These are phyloP conservation scores for Claviceps sorghi DNA, from an alignment of 2,329 filamentous ascomycete genomes.

Conservation along the genomic window DNA sequence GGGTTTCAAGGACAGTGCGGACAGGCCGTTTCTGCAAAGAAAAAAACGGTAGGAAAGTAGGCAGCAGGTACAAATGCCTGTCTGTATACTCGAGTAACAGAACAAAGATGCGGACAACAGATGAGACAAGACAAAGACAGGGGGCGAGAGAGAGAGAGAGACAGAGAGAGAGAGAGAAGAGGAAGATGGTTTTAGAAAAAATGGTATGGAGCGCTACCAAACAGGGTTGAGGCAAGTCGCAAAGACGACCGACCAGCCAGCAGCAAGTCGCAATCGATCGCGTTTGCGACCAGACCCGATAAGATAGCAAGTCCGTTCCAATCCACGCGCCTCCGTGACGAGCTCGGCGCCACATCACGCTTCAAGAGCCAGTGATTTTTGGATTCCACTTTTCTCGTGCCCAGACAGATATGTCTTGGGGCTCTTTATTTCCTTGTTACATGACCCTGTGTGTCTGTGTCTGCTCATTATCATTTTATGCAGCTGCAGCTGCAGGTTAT, in stretches of 20 bases:
- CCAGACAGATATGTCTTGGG: too few species aligned
- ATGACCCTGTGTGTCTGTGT: too few species aligned
- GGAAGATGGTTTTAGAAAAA: neutral
- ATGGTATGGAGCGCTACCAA: neutral
- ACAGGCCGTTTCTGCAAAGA: neutral
- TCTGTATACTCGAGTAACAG: too few species aligned
- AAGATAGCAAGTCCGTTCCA: neutral
- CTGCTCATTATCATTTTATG: too few species aligned
- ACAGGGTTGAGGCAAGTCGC: neutral
- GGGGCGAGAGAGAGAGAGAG: too few species aligned
- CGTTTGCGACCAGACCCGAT: neutral
- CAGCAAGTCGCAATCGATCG: neutral
- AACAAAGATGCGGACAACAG: too few species aligned
- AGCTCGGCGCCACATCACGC: neutral
- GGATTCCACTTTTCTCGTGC: neutral
- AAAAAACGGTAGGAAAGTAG: too few species aligned
- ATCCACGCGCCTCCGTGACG: neutral
- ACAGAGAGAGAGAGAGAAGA: neutral
- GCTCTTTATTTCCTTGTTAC: too few species aligned
- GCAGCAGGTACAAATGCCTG: too few species aligned
- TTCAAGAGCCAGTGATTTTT: neutral
- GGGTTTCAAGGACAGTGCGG: neutral
- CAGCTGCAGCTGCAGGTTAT: too few species aligned
- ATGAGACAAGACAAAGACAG: too few species aligned
- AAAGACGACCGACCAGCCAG: neutral